Evolutionary conservation across 805 yeast species (phyloP), one percentile per base, ranked within the genome.

Genomic region (Candida maris): DNA sequence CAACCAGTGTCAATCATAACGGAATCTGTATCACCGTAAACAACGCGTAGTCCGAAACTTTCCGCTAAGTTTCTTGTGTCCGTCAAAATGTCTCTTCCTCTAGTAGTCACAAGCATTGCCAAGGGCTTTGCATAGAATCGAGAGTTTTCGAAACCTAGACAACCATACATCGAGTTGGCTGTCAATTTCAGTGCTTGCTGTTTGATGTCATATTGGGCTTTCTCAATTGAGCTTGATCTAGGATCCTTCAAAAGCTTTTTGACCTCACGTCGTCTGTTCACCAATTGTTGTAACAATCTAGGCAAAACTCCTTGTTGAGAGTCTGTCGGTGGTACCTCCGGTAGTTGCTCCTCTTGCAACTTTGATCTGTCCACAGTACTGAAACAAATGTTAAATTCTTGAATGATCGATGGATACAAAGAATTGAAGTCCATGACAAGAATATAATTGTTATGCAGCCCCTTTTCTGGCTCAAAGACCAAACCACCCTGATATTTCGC

Each of bases 91-190:
- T 93, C 97, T 66, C 98, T 77, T 53, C 98, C 98, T 61, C 89
- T 86, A 51, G 80, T 83, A 3, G 98, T 93, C 39, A 88, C 95
- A 52, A 93, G 69, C 89, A 86, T 86, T 4, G 98, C 98, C 49
- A 93, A 69, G 1, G 97, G 96, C 54, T 85, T 83, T 9, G 98
- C 98, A 55, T 89, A 91, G 61, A 93, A 93, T 53, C 98, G 75
- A 16, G 97, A 87, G 51, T 83, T 75, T 5, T 83, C 84, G 59
- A 81, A 89, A 49, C 98, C 98, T 51, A 93, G 73, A 74, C 97
- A 93, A 56, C 98, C 98, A 65, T 93, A 93, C 97, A 93, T 91
- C n/a, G 98, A 93, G 63, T 93, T 93, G 19, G 98, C 98, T 2
- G 98, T 94, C 57, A 93, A 71, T 59, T 93, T 93, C 57, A 93